These are phyloP conservation scores for Penicillium ucsense DNA, from an alignment of 495 filamentous ascomycete species.

Conservation along the genomic window DNA sequence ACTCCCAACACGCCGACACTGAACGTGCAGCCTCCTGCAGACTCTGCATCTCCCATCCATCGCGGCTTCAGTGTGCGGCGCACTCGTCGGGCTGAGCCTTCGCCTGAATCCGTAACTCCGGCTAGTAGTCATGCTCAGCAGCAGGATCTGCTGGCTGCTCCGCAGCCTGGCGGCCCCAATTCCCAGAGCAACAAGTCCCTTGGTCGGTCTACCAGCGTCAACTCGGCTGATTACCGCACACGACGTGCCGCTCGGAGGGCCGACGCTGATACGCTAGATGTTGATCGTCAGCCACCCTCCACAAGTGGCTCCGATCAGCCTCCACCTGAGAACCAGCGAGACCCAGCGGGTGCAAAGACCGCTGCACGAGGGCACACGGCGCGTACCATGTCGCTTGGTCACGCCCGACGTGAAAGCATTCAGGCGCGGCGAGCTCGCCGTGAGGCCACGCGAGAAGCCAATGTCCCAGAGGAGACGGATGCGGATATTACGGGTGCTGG, in stretches of 20 bases:
- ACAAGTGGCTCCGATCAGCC: conserved; percentile 77
- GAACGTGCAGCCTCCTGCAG: conserved; percentile 62
- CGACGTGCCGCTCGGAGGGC: conserved; percentile 52
- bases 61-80: conserved; percentile 78
- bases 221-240: conserved; percentile 64
- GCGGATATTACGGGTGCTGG: conserved; percentile 37
- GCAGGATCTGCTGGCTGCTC: conserved; percentile 62
- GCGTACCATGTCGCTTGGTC: conserved; percentile 82
- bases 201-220: conserved; percentile 77
- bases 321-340: conserved; percentile 34
- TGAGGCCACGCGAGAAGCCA: conserved; percentile 55
- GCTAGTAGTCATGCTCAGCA: conserved; percentile 61
- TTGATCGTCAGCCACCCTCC: conserved; percentile 48
- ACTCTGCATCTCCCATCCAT: conserved; percentile 49
- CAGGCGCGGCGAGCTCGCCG: conserved; percentile 67
- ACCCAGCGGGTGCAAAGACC: conserved; percentile 22
- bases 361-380: conserved; percentile 39
- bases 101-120: conserved; percentile 45
- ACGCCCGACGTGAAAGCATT: conserved; percentile 82
- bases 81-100: conserved; percentile 51
- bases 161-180: conserved; percentile 45
- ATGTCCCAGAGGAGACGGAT: conserved; percentile 77
- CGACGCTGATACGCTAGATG: conserved; percentile 41
- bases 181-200: conserved; percentile 55
- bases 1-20: conserved; percentile 58